Percentiles rank a stretch among this genome's conserved stretches.
Conservation (phyloP, 1,284 basidiomycete species). For the Paramarasmius palmivorus region DNA sequence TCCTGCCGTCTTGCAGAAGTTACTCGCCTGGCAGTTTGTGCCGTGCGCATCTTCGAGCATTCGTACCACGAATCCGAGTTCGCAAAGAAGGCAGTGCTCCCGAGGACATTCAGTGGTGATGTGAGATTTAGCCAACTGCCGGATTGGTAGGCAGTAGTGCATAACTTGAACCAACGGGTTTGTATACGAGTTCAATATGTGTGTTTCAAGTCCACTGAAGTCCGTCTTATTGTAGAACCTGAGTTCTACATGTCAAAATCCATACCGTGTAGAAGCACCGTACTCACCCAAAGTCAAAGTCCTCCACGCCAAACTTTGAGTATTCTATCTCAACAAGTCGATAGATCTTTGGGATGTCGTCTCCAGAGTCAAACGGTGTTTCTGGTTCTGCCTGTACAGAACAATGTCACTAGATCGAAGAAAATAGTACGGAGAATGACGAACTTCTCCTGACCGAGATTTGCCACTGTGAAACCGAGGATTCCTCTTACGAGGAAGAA, state of each 20-base stretch:
- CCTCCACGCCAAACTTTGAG: slow-evolving; percentile 98
- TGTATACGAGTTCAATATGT: slow-evolving; percentile 97
- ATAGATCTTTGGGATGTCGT: slow-evolving; percentile 82
- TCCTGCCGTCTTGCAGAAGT: slow-evolving; percentile 93
- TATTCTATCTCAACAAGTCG: slow-evolving; percentile 97
- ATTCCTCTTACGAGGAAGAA: slow-evolving; percentile 47
- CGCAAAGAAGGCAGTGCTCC: slow-evolving; percentile 93
- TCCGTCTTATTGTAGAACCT: slow-evolving; percentile 92
- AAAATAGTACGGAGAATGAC: slow-evolving; percentile 17
- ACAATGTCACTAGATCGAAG: not conserved
- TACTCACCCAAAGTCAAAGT: slow-evolving; percentile 93
- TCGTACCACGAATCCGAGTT: slow-evolving; percentile 91
- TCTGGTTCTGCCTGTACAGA: slow-evolving; percentile 46
- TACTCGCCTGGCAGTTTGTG: slow-evolving; percentile 94
- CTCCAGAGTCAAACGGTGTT: slow-evolving; percentile 47
- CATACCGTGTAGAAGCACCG: not conserved
- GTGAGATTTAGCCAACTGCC: slow-evolving; percentile 87
- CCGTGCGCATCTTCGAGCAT: slow-evolving; percentile 97
- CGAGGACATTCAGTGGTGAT: slow-evolving; percentile 84
- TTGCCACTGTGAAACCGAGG: slow-evolving; percentile 87
- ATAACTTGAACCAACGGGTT: slow-evolving; percentile 91
- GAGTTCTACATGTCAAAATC: slow-evolving; percentile 5
- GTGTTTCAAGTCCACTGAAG: slow-evolving; percentile 93
- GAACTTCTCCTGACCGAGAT: slow-evolving; percentile 44
- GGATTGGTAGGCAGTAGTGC: slow-evolving; percentile 82